These are phyloP conservation scores for Cryptococcus sp. DNA, from an alignment of 1,284 basidiomycete genomes.

Conservation along the genomic window DNA sequence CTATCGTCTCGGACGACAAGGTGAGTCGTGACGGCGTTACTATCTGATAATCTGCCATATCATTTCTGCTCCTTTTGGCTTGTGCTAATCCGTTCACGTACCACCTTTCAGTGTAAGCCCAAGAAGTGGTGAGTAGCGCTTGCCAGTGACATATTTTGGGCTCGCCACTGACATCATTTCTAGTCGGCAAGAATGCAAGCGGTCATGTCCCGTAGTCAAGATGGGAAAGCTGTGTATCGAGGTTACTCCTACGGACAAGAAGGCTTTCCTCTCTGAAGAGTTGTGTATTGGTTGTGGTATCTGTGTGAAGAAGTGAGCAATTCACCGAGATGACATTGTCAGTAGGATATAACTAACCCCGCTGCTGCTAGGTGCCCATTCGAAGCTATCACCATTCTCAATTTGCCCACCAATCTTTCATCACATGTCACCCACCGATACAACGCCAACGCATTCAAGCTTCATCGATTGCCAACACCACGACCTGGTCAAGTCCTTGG, in stretches of 20 bases:
- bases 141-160: neutral
- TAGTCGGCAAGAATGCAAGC: conserved; percentile 55
- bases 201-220: conserved; percentile 95
- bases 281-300: conserved; percentile 97
- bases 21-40: conserved; percentile 29
- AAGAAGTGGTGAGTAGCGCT: conserved; percentile 59
- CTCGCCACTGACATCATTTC: conserved; percentile 6
- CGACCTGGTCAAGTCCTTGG: conserved; percentile 93
- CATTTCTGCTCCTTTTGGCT: conserved; percentile 3
- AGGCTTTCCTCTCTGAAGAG: conserved; percentile 95
- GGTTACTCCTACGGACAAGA: conserved; percentile 89
- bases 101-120: conserved; percentile 70
- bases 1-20: conserved; percentile 85
- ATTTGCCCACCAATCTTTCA: conserved; percentile 91
- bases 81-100: neutral
- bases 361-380: conserved; percentile 76
- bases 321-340: neutral
- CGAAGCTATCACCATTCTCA: conserved; percentile 96
- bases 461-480: conserved; percentile 92
- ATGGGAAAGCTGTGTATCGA: conserved; percentile 99
- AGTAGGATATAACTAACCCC: too few species aligned
- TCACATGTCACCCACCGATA: conserved; percentile 95
- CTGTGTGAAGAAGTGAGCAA: conserved; percentile 89
- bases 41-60: neutral
- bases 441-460: conserved; percentile 95